Base-by-base conservation (phyloP, 208 protist species). In the Crithidia bombi region DNA sequence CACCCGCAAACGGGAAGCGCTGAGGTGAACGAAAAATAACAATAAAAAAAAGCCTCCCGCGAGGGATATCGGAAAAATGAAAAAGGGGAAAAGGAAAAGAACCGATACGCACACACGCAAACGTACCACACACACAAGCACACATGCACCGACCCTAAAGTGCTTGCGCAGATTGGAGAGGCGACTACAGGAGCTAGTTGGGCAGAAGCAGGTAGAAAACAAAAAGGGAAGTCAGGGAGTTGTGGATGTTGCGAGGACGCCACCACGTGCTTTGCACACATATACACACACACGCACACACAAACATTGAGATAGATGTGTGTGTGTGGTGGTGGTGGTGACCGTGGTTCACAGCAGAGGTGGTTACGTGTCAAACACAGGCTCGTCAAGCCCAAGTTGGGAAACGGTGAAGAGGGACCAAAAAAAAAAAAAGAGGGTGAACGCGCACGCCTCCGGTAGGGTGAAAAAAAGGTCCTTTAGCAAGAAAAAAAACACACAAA, bases 341-440 rank as follows among this genome's bases (percentile, higher is more conserved):
- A n/a, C n/a, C n/a, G n/a, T n/a, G n/a, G n/a, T n/a, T n/a, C n/a
- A n/a, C n/a, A n/a, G n/a, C n/a, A n/a, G 55, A 7, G 10, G 35
- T 47, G 55, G 55, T 38, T 30, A 5, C 5, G n/a, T 3, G 10
- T n/a, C 26, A 32, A 7, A 52, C 47, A 38, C 51, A 5, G n/a
- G n/a, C n/a, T n/a, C 25, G 21, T 56, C 57, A 39, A 39, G 26
- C 59, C 43, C 59, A 35, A 52, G 59, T 65, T 43, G 59, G 19
- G 26, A 32, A 65, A 30, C 3, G 54, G 35, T 12, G 35, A 46
- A 44, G 10, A 52, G 26, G n/a, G n/a, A 46, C 26, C 32, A 38
- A 57, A 50, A 47, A 56, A 50, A 54, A 10, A 32, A 32, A 62
- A 41, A 43, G n/a, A 33, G 19, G 14, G 28, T 47, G 32, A 46